Evolutionary conservation across 2,329 filamentous ascomycete genomes (phyloP), one percentile per base, ranked within the genome.

Genomic region (Dactylellina cionopaga): DNA sequence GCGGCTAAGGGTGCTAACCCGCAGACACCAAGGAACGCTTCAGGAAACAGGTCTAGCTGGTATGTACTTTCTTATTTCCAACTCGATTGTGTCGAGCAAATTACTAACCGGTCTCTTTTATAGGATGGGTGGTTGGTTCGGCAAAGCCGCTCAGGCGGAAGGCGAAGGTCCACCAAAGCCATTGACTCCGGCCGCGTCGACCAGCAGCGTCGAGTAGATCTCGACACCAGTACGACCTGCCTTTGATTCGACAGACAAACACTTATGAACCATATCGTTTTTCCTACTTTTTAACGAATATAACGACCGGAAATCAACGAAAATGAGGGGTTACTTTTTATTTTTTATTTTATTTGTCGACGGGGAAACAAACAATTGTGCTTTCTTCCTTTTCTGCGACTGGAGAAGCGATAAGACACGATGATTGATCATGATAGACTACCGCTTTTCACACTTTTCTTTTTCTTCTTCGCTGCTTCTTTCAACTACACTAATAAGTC

Each of bases 11-110:
- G 62, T 59, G 17, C 59, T 6, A 29, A 66, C 2, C 51, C 58
- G 39, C 69, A 74, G 37, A 71, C 74, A 10, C 69, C 63, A 25
- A 62, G 76, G 44, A 77, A 76, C 46, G 75, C 74, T 9, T 77
- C 75, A 7, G 75, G 69, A n/a, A 77, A 77, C 63, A 74, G 76
- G 49, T 43, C 47, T 27, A 77, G 76, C 64, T 77, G 76, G 76
- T 77, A 69, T 51, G 76, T 76, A n/a, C n/a, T n/a, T n/a, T 65
- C 24, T 2, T 22, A 10, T 1, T 51, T 15, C n/a, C n/a, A n/a
- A n/a, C n/a, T 31, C n/a, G 11, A 11, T 29, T 17, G 35, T 41
- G 37, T 25, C 27, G 22, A 22, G 22, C 35, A n/a, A n/a, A 41
- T 31, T 64, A 27, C 68, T 71, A 44, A 19, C 51, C 17, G 13